These are phyloP conservation scores for Thielaviopsis euricoi DNA, from an alignment of 2,329 filamentous ascomycete species.

Conservation along the genomic window DNA sequence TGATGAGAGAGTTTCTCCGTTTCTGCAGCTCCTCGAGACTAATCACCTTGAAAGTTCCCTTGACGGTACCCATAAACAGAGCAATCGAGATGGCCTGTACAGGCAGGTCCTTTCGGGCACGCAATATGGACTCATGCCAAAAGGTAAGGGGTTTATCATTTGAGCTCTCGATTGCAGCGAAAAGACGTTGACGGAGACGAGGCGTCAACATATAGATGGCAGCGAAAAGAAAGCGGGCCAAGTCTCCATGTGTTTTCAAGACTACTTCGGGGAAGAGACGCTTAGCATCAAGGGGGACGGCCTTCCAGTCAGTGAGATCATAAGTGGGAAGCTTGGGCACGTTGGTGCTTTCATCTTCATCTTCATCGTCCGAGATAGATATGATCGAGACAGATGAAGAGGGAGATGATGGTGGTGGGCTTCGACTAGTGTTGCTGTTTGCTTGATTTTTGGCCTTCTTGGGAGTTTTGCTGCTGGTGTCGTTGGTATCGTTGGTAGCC, in stretches of 20 bases:
- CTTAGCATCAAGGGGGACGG: slow-evolving; percentile 3
- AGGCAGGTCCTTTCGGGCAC: not conserved
- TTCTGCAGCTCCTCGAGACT: not conserved
- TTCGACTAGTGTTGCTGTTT: too few relatives aligned
- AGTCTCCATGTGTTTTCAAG: not conserved
- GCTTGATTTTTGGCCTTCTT: too few relatives aligned
- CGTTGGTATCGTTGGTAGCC: slow-evolving; percentile 13
- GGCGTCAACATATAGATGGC: slow-evolving; percentile 3
- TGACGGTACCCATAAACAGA: not conserved
- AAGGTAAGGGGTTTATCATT: not conserved
- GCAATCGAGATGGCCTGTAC: slow-evolving; percentile 5
- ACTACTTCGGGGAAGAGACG: not conserved
- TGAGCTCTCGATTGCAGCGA: not conserved
- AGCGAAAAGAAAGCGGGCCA: not conserved
- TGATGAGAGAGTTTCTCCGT: not conserved
- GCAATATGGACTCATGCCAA: slow-evolving; percentile 1
- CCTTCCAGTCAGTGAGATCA: slow-evolving; percentile 6
- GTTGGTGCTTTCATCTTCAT: slow-evolving; percentile 11
- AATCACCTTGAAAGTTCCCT: not conserved
- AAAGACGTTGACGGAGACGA: not conserved
- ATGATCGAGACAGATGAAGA: slow-evolving; percentile 13
- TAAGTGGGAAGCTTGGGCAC: not conserved
- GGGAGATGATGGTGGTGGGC: not conserved
- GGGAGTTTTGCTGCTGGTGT: not conserved
- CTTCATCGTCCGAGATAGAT: slow-evolving; percentile 18